Conservation (phyloP, 257 asterid species). For the Solanum sitiens region DNA sequence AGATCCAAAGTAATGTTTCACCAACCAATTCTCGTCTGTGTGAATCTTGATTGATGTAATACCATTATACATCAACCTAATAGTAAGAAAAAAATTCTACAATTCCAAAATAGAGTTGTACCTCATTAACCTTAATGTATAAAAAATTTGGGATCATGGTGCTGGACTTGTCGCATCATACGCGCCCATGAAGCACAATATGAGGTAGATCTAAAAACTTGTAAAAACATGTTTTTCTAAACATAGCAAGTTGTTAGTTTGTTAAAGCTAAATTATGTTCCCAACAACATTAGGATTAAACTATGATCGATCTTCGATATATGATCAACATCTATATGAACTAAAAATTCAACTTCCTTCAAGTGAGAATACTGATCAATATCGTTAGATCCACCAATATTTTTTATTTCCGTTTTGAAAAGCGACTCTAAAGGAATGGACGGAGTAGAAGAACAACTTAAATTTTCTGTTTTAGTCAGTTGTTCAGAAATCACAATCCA, state of each 20-base stretch:
- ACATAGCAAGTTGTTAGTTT: too few relatives aligned
- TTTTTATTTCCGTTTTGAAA: too few relatives aligned
- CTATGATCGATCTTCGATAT: not conserved
- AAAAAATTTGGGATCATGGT: not conserved
- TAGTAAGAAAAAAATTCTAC: not conserved
- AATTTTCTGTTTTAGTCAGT: too few relatives aligned
- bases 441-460: too few relatives aligned
- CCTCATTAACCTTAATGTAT: not conserved
- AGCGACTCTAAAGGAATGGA: too few relatives aligned
- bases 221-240: too few relatives aligned
- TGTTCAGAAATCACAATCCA: too few relatives aligned
- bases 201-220: not conserved
- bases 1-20: too few relatives aligned
- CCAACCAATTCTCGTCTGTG: not conserved
- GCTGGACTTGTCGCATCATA: not conserved
- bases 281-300: not conserved
- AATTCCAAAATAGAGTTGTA: not conserved
- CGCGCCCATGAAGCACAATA: not conserved
- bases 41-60: not conserved
- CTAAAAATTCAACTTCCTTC: not conserved
- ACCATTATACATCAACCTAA: not conserved
- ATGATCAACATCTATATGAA: not conserved
- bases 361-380: too few relatives aligned
- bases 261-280: not conserved
- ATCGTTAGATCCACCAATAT: too few relatives aligned